These are phyloP conservation scores for Monosporascus sp. DNA, from an alignment of 2,329 filamentous ascomycete genomes.

Conservation along the genomic window DNA sequence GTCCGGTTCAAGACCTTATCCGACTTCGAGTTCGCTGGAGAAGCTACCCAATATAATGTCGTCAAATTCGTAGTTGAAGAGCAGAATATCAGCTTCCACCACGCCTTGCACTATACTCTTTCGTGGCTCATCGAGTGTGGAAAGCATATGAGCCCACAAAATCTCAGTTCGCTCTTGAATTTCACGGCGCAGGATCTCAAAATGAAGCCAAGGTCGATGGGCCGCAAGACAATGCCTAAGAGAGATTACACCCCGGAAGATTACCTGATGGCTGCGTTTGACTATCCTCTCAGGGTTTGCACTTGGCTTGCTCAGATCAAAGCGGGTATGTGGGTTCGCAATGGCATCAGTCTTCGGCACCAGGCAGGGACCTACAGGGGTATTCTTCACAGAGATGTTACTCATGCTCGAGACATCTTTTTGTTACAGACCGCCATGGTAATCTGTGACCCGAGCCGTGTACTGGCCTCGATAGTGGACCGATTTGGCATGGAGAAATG, in stretches of 20 bases:
- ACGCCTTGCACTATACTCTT: slow-evolving; percentile 89
- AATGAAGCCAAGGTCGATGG: slow-evolving; percentile 58
- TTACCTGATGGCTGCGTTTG: slow-evolving; percentile 80
- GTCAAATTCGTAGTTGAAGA: slow-evolving; percentile 85
- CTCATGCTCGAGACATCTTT: slow-evolving; percentile 92
- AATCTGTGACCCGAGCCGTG: slow-evolving; percentile 73
- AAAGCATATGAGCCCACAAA: slow-evolving; percentile 63
- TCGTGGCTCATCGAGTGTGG: slow-evolving; percentile 94
- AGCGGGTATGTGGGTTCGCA: slow-evolving; percentile 96
- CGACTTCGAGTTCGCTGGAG: slow-evolving; percentile 73
- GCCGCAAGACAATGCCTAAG: slow-evolving; percentile 49
- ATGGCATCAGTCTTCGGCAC: slow-evolving; percentile 90
- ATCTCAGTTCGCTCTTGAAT: slow-evolving; percentile 62
- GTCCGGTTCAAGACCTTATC: slow-evolving; percentile 72
- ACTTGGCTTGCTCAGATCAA: slow-evolving; percentile 98
- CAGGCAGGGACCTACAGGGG: slow-evolving; percentile 92
- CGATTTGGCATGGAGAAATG: slow-evolving; percentile 84
- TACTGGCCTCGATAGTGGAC: slow-evolving; percentile 85
- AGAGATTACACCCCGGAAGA: slow-evolving; percentile 63
- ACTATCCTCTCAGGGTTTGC: slow-evolving; percentile 88
- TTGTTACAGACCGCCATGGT: slow-evolving; percentile 87
- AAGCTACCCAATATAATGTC: slow-evolving; percentile 55
- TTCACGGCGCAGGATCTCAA: slow-evolving; percentile 69
- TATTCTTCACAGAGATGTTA: slow-evolving; percentile 82
- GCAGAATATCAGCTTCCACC: slow-evolving; percentile 93